Evolutionary conservation across 441 rosid species (phyloP), one percentile per base, ranked within the genome.

Genomic region (Pelargonium myrrhifolium): DNA sequence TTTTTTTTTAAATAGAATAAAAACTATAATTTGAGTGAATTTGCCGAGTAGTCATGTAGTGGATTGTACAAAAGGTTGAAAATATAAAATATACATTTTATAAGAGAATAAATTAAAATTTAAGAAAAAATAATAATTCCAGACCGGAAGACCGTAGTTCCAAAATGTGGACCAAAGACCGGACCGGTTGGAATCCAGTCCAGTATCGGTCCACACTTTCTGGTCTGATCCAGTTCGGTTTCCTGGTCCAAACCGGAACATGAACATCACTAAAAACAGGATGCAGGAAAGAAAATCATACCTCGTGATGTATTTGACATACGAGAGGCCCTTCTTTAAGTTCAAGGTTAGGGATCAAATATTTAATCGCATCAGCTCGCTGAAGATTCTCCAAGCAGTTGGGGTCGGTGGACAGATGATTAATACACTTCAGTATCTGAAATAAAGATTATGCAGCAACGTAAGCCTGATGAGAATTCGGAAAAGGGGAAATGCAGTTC

Each of bases 301-400:
- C 98, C 96, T 92, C 92, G 2, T 82, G 79, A 76, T 92, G 98
- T 64, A 94, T 88, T 76, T 84, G 90, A 68, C 79, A 76, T 24
- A 94, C 86, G 66, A 89, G 96, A 72, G 80, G 80, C 62, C 96
- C 96, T 60, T 92, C 97, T 74, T 86, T 88, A 65, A 94, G 88
- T 74, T 94, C 94, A 40, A 94, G 98, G 81, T 92, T 94, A 22
- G 99, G 99, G 74, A 94, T 94, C 82, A 94, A 80, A 78, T 85
- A 89, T 79, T 89, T 92, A 64, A 92, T 94, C 68, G 99, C 96
- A 82, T 94, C 94, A 26, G 99, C 98, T 18, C 96, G 94, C 84
- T 94, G 99, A 81, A 94, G 97, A 80, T 81, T 89, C 84, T 94
- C 99, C 77, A 94, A 85, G 87, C 98, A 92, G 76, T 92, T 94